These are phyloP conservation scores for Jaenimonas drosophilae DNA, from an alignment of 208 protist species.

Conservation along the genomic window DNA sequence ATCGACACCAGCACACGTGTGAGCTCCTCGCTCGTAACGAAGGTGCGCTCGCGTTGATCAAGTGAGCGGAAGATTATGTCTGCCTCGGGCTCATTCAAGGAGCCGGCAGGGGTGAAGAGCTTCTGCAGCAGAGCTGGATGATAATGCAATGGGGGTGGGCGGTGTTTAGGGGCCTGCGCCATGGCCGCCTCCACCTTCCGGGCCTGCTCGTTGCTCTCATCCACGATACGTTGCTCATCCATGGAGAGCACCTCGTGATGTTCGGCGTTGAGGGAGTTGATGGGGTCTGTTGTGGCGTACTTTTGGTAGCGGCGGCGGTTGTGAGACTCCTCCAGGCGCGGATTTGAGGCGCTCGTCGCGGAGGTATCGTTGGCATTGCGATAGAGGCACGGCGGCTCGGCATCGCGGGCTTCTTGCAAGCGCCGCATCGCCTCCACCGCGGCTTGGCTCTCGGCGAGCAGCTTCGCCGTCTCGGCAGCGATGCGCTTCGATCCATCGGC, in stretches of 20 bases:
- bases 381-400: slow-evolving; percentile 1
- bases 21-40: slow-evolving; percentile 11
- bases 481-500: slow-evolving; percentile 4
- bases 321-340: background rate
- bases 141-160: slow-evolving; percentile 5
- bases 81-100: slow-evolving; percentile 22
- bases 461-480: slow-evolving; percentile 5
- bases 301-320: background rate
- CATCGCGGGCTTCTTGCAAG: background rate
- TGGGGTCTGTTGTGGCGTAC: background rate
- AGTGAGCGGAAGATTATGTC: slow-evolving; percentile 21
- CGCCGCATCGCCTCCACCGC: background rate
- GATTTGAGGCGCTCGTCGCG: background rate
- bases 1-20: slow-evolving; percentile 10
- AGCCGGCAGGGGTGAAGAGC: slow-evolving; percentile 24
- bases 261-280: background rate
- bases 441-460: slow-evolving; percentile 6
- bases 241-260: too few relatives aligned
- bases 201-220: background rate
- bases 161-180: background rate
- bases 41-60: slow-evolving; percentile 6
- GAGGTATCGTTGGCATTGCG: background rate
- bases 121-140: slow-evolving; percentile 13
- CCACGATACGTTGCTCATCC: too few relatives aligned
- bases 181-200: background rate